phyloP scores from a whole-genome alignment of 768 basidiomycete species.

The Mycena alexandri region DNA sequence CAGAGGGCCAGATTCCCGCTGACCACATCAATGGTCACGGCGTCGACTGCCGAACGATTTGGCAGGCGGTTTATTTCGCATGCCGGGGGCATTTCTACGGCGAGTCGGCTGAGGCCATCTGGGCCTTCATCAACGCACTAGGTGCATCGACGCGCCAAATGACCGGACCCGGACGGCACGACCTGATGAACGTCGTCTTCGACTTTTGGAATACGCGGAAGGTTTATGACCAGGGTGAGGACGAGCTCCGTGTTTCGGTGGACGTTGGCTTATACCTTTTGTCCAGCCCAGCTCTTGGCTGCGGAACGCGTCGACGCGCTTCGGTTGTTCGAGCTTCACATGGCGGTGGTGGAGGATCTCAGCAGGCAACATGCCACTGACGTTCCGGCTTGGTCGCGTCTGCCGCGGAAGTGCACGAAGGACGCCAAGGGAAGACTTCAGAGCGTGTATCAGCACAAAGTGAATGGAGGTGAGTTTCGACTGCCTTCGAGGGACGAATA shows the following conservation, averaged over 20 bases:
- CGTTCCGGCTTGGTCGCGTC: slow-evolving; percentile 11
- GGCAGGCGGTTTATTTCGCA: slow-evolving; percentile 28
- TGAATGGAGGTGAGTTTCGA: not conserved
- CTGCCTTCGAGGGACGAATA: not conserved
- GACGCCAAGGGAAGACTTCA: too few relatives aligned
- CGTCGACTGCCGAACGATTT: not conserved
- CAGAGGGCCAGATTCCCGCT: slow-evolving; percentile 28
- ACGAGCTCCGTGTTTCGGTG: not conserved
- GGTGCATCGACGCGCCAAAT: slow-evolving; percentile 28
- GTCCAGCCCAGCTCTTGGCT: slow-evolving; percentile 1
- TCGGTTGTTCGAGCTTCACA: slow-evolving; percentile 23
- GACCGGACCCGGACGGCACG: slow-evolving; percentile 19
- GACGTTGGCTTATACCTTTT: not conserved
- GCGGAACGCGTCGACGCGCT: slow-evolving; percentile 14
- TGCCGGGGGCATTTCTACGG: slow-evolving; percentile 27
- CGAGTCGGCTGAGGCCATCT: slow-evolving; percentile 22
- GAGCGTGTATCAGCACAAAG: slow-evolving; percentile 20
- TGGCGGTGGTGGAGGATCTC: too few relatives aligned
- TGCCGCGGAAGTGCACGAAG: too few relatives aligned
- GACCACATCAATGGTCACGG: too few relatives aligned
- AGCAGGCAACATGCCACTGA: slow-evolving; percentile 9
- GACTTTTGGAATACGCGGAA: slow-evolving; percentile 21
- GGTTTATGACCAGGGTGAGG: slow-evolving; percentile 10
- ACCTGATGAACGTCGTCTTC: slow-evolving; percentile 25
- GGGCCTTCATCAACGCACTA: slow-evolving; percentile 27